Evolutionary conservation across 495 filamentous ascomycete species (phyloP).

Genomic region (Aspergillus indologenus): DNA sequence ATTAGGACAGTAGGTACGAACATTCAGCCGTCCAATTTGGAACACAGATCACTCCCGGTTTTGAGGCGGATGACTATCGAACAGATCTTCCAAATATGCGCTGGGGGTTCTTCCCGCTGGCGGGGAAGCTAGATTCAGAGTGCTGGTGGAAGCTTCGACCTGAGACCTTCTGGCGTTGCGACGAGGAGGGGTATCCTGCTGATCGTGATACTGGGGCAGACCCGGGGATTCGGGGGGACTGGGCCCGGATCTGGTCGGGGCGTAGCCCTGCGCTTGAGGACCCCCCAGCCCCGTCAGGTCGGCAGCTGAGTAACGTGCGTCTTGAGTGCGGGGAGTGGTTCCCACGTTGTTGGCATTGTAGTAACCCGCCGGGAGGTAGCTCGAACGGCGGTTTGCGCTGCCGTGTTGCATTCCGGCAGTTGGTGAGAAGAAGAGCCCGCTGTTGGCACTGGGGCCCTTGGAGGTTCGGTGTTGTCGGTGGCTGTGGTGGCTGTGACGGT

Average conservation of each 20-base stretch:
- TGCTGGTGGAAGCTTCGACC: conserved; percentile 60
- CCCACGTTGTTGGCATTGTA: conserved; percentile 68
- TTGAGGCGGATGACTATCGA: conserved; percentile 60
- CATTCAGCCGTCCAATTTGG: neutral
- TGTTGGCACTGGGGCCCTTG: conserved; percentile 48
- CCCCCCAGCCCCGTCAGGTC: conserved; percentile 18
- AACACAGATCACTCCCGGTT: conserved; percentile 6
- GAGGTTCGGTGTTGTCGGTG: conserved; percentile 27
- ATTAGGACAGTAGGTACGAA: neutral
- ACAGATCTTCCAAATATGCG: conserved; percentile 88
- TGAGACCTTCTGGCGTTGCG: conserved; percentile 33
- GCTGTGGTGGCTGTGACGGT: conserved; percentile 35
- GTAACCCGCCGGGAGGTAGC: conserved; percentile 87
- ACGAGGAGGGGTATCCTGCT: conserved; percentile 29
- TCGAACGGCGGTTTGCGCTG: conserved; percentile 54
- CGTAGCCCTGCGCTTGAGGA: conserved; percentile 31
- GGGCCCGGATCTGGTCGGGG: conserved; percentile 45
- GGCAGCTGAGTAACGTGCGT: conserved; percentile 13
- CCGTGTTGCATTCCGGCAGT: conserved; percentile 60
- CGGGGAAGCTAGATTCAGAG: conserved; percentile 64
- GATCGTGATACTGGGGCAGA: conserved; percentile 37
- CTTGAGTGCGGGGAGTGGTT: conserved; percentile 37
- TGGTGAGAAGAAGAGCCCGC: conserved; percentile 88
- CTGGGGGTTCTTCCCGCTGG: conserved; percentile 76
- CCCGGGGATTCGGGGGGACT: conserved; percentile 69